Evolutionary conservation across 345 rosid genomes (phyloP).

Genomic region (sweet orange (Citrus sinensis)): DVS_A1.0 CM039165.1:31150001-31150500

Average conservation of each 20-base stretch:
- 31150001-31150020: constrained; percentile 26
- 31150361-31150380: constrained; percentile 23
- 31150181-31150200: constrained; percentile 62
- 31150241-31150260: constrained; percentile 30
- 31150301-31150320: constrained; percentile 69
- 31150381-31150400: constrained; percentile 34
- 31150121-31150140: constrained; percentile 45
- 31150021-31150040: constrained; percentile 24
- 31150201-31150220: constrained; percentile 35
- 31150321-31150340: constrained; percentile 53
- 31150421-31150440: constrained; percentile 74
- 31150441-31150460: constrained; percentile 67
- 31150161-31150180: constrained; percentile 36
- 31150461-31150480: constrained; percentile 93
- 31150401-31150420: constrained; percentile 59
- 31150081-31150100: constrained; percentile 61
- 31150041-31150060: constrained; percentile 43
- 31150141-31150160: constrained; percentile 24
- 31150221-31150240: constrained; percentile 63
- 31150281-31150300: constrained; percentile 70
- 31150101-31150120: constrained; percentile 62
- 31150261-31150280: constrained; percentile 49
- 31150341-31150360: constrained; percentile 30
- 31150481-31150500: constrained; percentile 98
- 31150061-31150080: constrained; percentile 37